Evolutionary conservation across 768 basidiomycete genomes (phyloP).

Genomic region (Psilocybe azurescens): DNA sequence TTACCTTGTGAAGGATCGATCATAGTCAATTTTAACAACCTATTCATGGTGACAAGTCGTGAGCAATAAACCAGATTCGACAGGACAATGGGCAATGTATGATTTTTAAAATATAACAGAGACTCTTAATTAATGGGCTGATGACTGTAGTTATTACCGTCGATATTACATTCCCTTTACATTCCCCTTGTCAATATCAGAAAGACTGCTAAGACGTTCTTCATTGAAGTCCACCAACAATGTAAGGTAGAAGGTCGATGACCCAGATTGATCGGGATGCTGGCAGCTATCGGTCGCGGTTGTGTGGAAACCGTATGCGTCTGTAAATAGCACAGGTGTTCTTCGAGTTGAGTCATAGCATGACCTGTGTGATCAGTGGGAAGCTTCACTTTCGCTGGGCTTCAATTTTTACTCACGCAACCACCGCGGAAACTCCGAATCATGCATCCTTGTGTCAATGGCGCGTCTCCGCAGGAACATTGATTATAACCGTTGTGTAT

Average conservation of each 20-base stretch:
- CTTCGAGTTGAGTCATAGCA: constrained; percentile 24
- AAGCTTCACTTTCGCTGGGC: constrained; percentile 5
- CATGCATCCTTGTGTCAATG: background rate
- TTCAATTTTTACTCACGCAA: constrained; percentile 24
- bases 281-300: background rate
- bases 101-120: background rate
- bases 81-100: background rate
- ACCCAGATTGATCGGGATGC: background rate
- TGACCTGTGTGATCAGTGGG: constrained; percentile 17
- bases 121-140: background rate
- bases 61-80: background rate
- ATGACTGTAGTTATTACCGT: background rate
- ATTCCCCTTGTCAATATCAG: constrained; percentile 17
- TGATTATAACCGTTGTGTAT: background rate
- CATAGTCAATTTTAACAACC: background rate
- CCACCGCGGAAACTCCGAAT: constrained; percentile 24
- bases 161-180: background rate
- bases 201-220: background rate
- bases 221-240: background rate
- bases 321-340: constrained; percentile 13
- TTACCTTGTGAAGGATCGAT: background rate
- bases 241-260: background rate
- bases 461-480: constrained; percentile 6
- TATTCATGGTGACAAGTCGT: background rate
- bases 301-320: constrained; percentile 18